Evolutionary conservation across 345 rosid species (phyloP).

Genomic region (Eutrema heterophyllum): DNA sequence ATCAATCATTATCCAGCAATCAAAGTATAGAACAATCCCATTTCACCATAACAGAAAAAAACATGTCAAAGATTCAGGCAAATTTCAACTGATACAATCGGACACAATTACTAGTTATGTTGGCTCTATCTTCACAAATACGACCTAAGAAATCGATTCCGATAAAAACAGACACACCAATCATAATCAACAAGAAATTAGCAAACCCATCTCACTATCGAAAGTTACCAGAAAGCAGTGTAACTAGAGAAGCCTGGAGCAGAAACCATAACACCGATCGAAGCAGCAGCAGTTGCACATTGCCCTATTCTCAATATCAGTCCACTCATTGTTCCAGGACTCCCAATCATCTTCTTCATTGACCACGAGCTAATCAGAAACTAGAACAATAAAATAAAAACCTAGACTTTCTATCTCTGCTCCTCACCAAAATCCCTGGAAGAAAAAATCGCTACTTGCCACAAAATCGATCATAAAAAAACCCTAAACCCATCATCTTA

Average conservation of each 20-base stretch:
- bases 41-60: neutral
- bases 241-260: slow-evolving; percentile 60
- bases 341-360: slow-evolving; percentile 74
- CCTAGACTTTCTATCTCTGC: neutral
- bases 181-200: neutral
- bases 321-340: slow-evolving; percentile 85
- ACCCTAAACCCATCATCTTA: neutral
- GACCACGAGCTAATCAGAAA: neutral
- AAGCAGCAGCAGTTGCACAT: slow-evolving; percentile 69
- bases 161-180: neutral
- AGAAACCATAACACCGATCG: slow-evolving; percentile 71
- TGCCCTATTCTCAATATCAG: slow-evolving; percentile 63
- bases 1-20: neutral
- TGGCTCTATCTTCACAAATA: neutral
- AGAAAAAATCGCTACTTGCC: neutral
- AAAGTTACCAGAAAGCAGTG: slow-evolving; percentile 83
- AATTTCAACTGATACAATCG: neutral
- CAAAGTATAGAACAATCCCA: neutral
- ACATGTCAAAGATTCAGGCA: neutral
- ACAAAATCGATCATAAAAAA: neutral
- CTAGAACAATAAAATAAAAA: neutral
- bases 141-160: neutral
- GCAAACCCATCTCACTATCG: neutral
- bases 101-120: too few species aligned
- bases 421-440: neutral